Evolutionary conservation across 139 green algal species (phyloP).

Genomic region (Coelastrella sp.): DNA sequence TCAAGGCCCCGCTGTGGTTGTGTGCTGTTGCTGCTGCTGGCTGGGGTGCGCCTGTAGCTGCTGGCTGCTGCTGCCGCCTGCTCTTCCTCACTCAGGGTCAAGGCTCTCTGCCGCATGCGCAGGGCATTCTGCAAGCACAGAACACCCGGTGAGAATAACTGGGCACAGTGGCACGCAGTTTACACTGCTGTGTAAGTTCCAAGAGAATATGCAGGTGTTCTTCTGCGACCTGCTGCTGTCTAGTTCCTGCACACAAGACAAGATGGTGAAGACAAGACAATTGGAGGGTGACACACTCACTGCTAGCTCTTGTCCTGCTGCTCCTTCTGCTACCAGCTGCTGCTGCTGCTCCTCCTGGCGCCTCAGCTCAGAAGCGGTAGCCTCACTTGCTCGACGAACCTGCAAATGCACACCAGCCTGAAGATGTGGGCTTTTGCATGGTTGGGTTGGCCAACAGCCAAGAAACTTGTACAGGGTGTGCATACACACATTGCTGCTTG

Average conservation of each 20-base stretch:
- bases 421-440: background rate
- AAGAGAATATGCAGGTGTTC: background rate
- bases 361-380: conserved; percentile 20
- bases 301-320: conserved; percentile 15
- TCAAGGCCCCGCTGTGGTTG: background rate
- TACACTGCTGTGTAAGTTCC: background rate
- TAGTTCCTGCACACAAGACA: background rate
- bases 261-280: background rate
- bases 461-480: background rate
- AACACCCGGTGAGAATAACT: background rate
- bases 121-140: conserved; percentile 42
- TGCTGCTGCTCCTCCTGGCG: conserved; percentile 34
- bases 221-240: background rate
- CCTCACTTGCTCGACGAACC: conserved; percentile 19
- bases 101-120: conserved; percentile 40
- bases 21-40: background rate
- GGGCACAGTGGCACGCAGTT: background rate
- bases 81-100: conserved; percentile 34
- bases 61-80: background rate
- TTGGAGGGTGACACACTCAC: background rate
- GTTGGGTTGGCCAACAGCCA: background rate
- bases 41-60: background rate
- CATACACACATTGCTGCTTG: background rate
- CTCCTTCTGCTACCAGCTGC: conserved; percentile 26
- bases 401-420: background rate